These are phyloP conservation scores for Helichrysum umbraculigerum DNA, from an alignment of 129 eudicot species.

Conservation along the genomic window DNA sequence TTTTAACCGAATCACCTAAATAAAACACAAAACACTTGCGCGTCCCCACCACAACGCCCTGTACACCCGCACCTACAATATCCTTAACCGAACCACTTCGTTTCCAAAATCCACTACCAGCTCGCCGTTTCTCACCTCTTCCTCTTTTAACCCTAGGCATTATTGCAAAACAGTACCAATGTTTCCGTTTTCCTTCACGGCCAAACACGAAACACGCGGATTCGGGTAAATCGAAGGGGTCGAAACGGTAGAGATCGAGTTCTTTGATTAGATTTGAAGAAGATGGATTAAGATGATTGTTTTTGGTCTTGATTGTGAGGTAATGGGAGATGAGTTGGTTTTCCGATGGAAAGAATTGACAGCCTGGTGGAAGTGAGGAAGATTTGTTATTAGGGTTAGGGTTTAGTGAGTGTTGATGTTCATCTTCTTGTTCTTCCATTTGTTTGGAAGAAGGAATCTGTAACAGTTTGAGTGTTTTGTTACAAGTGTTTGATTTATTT, in stretches of 20 bases:
- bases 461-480: no score
- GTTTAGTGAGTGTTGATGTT: not conserved
- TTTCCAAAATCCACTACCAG: constrained; percentile 59
- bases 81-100: constrained; percentile 48
- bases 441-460: no score
- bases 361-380: constrained; percentile 50
- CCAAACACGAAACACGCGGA: constrained; percentile 49
- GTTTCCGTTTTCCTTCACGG: constrained; percentile 46
- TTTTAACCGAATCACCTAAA: constrained; percentile 1
- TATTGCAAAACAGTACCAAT: constrained; percentile 52
- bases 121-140: constrained; percentile 28
- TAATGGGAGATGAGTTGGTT: constrained; percentile 50
- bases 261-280: constrained; percentile 36
- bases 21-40: constrained; percentile 42
- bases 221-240: constrained; percentile 54
- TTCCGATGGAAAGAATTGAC: constrained; percentile 63
- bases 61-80: constrained; percentile 39
- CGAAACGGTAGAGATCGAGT: constrained; percentile 47
- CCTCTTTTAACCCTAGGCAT: constrained; percentile 39
- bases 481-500: no score
- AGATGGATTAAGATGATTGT: constrained; percentile 8
- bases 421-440: no score
- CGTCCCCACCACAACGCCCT: constrained; percentile 48
- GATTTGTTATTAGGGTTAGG: constrained; percentile 12
- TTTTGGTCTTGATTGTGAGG: constrained; percentile 41